A percentile compares a stretch with the other conserved stretches of the same genome.
Evolutionary conservation across 345 rosid species (phyloP).

Genomic region (Cardamine occulta): DNA sequence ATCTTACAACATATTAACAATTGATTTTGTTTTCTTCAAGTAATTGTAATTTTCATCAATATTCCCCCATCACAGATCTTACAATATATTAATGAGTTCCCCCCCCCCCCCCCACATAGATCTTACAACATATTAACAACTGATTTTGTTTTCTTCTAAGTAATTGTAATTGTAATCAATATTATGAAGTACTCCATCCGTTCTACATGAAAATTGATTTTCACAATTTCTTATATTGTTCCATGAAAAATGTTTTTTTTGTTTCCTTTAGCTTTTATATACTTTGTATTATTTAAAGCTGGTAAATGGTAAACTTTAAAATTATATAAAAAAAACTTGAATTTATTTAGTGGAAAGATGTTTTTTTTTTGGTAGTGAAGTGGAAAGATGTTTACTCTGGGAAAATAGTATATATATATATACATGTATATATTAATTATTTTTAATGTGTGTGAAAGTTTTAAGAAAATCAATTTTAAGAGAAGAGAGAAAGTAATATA

Average conservation of each 20-base stretch:
- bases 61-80: background rate
- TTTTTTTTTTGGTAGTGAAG: no score
- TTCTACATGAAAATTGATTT: no score
- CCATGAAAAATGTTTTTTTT: no score
- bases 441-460: background rate
- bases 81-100: background rate
- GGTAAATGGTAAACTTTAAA: no score
- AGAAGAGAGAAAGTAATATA: background rate
- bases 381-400: no score
- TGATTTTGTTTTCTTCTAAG: background rate
- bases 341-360: no score
- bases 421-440: no score
- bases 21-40: background rate
- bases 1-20: background rate
- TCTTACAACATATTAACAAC: background rate
- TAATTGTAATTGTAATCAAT: background rate
- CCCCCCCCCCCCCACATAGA: background rate
- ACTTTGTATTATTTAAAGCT: background rate
- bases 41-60: background rate
- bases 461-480: background rate
- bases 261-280: no score
- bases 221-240: no score
- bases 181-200: background rate
- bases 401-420: no score
- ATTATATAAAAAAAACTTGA: no score